Evolutionary conservation across 1,284 basidiomycete genomes (phyloP).

Genomic region (Fistulina hepatica): DNA sequence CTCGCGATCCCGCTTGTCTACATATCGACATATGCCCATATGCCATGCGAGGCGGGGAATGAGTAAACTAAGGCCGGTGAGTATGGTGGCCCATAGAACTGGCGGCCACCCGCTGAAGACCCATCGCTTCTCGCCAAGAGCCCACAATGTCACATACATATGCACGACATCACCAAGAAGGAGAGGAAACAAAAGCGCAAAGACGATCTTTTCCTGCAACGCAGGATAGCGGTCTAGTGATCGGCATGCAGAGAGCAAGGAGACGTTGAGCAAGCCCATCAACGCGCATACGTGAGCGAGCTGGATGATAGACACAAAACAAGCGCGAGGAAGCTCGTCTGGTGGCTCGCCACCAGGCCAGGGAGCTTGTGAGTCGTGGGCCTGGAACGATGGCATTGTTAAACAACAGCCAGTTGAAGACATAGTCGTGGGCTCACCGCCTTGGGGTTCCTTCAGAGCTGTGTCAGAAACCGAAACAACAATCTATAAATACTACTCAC

Average conservation of each 20-base stretch:
- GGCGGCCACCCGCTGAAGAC: constrained; percentile 48
- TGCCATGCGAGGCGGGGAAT: constrained; percentile 62
- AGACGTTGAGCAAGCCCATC: constrained; percentile 57
- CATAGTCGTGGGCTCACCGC: constrained; percentile 31
- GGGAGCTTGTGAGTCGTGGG: constrained; percentile 62
- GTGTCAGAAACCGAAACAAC: constrained; percentile 11
- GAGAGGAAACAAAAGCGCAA: constrained; percentile 52
- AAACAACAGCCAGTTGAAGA: constrained; percentile 4
- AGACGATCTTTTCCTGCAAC: constrained; percentile 59
- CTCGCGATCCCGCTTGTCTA: constrained; percentile 46
- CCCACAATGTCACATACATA: constrained; percentile 57
- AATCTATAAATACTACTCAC: constrained; percentile 22
- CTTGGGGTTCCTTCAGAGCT: constrained; percentile 42
- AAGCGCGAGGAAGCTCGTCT: constrained; percentile 42
- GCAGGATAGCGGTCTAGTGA: constrained; percentile 42
- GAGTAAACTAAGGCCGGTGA: constrained; percentile 54
- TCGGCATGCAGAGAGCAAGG: constrained; percentile 48
- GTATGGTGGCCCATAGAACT: constrained; percentile 54
- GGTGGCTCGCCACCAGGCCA: constrained; percentile 43
- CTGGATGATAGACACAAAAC: constrained; percentile 53
- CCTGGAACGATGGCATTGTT: constrained; percentile 28
- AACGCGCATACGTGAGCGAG: constrained; percentile 68
- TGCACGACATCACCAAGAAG: constrained; percentile 58
- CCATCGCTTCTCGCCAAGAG: constrained; percentile 57
- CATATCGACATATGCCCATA: constrained; percentile 60